phyloP scores from a whole-genome alignment of 805 yeast species.

The Lachancea meyersii region DNA sequence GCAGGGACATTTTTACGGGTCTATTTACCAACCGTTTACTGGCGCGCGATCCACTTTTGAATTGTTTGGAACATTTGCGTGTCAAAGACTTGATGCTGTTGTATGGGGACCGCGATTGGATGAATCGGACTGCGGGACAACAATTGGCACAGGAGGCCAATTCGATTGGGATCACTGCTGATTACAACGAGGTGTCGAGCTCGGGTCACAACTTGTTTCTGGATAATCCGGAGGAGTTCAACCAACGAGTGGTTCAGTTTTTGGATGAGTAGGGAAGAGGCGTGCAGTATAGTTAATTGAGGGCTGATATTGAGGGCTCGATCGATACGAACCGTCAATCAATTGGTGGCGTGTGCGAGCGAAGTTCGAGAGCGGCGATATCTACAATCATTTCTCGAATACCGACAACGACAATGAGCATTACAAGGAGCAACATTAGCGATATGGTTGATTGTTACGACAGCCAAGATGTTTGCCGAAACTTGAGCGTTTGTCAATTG shows the following conservation, averaged over 20 bases:
- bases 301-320: neutral
- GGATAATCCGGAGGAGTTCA: conserved; percentile 55
- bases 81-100: conserved; percentile 36
- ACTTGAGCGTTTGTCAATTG: too few species aligned
- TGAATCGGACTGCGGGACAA: conserved; percentile 54
- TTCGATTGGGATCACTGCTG: conserved; percentile 8
- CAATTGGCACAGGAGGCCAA: conserved; percentile 17
- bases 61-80: conserved; percentile 40
- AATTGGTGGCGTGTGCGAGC: too few species aligned
- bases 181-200: conserved; percentile 30
- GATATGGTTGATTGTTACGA: too few species aligned
- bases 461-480: too few species aligned
- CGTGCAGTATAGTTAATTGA: neutral
- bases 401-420: too few species aligned
- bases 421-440: too few species aligned
- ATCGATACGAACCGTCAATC: too few species aligned
- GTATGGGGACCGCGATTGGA: conserved; percentile 72
- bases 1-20: conserved; percentile 27
- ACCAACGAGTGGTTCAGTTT: conserved; percentile 38
- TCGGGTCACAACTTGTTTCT: conserved; percentile 76
- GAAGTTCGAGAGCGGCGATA: too few species aligned
- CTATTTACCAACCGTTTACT: conserved; percentile 35
- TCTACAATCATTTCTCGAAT: too few species aligned
- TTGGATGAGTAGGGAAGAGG: neutral
- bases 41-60: conserved; percentile 61